phyloP scores from a whole-genome alignment of 345 rosid genomes.

The Rhodamnia rubescens region DNA sequence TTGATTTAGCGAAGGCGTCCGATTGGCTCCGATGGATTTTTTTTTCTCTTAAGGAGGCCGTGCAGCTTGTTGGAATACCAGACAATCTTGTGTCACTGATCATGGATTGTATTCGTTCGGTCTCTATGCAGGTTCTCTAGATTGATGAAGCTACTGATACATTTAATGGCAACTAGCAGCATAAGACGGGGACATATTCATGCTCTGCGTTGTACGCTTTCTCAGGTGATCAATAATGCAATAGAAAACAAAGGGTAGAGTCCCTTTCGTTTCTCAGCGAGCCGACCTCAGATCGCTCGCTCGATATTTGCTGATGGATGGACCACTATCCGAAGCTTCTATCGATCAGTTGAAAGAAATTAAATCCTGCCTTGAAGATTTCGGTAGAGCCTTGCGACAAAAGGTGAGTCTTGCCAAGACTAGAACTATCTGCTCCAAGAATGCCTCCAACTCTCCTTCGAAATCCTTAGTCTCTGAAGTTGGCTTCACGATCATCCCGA shows the following conservation, averaged over 20 bases:
- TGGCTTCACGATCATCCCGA: neutral
- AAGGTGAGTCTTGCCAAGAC: neutral
- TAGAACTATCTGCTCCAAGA: neutral
- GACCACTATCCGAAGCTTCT: neutral
- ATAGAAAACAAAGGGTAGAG: neutral
- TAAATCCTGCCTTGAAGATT: neutral
- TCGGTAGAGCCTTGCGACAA: neutral
- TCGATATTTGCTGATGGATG: neutral
- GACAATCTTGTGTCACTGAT: too few species aligned
- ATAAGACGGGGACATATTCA: too few species aligned
- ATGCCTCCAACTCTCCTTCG: neutral
- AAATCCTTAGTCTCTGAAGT: neutral
- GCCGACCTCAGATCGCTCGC: neutral
- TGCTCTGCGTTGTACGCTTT: too few species aligned
- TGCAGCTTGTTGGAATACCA: too few species aligned
- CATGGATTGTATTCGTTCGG: too few species aligned
- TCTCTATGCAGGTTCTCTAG: too few species aligned
- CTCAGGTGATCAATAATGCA: neutral
- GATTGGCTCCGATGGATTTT: too few species aligned
- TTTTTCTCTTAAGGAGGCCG: too few species aligned
- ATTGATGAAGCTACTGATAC: too few species aligned
- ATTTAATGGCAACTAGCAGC: too few species aligned
- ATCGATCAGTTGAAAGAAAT: neutral
- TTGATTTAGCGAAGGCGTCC: too few species aligned
- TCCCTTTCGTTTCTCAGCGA: neutral